Conservation (phyloP, 495 filamentous ascomycete species). For the Penicillium nucicola region DNA sequence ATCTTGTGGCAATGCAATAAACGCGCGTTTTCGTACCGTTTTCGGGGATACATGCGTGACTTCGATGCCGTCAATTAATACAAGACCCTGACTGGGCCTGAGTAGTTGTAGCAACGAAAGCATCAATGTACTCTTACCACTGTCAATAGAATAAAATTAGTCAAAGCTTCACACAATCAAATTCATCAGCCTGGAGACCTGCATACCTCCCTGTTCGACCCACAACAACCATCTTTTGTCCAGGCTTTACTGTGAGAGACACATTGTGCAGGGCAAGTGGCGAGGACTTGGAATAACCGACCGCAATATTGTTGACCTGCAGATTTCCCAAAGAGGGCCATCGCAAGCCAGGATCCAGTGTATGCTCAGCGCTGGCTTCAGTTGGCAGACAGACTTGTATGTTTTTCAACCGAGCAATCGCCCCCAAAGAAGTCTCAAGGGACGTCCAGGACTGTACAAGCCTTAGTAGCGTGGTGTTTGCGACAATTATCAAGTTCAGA, state of each 20-base stretch:
- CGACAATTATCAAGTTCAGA: slow-evolving; percentile 21
- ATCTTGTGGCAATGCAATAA: slow-evolving; percentile 7
- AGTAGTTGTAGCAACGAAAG: slow-evolving; percentile 2
- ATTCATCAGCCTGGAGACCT: background rate
- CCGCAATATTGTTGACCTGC: background rate
- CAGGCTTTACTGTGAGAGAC: background rate
- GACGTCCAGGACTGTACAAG: slow-evolving; percentile 36
- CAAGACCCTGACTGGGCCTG: background rate
- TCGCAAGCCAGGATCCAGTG: background rate
- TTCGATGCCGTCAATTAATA: background rate
- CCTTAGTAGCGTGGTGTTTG: slow-evolving; percentile 23
- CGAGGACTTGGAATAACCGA: background rate
- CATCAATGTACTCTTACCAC: slow-evolving; percentile 3
- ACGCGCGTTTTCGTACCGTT: background rate
- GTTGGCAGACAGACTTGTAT: background rate
- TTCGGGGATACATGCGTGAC: background rate
- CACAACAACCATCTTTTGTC: slow-evolving; percentile 1
- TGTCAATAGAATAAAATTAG: background rate
- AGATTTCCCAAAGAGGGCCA: background rate
- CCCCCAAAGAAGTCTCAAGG: slow-evolving; percentile 29
- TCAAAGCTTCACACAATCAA: background rate
- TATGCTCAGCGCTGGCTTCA: background rate
- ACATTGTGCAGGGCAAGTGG: background rate
- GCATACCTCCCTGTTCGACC: slow-evolving; percentile 1
- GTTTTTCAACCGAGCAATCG: background rate